Evolutionary conservation across 2,329 filamentous ascomycete species (phyloP).

Genomic region (Hypoxylon sp.): DNA sequence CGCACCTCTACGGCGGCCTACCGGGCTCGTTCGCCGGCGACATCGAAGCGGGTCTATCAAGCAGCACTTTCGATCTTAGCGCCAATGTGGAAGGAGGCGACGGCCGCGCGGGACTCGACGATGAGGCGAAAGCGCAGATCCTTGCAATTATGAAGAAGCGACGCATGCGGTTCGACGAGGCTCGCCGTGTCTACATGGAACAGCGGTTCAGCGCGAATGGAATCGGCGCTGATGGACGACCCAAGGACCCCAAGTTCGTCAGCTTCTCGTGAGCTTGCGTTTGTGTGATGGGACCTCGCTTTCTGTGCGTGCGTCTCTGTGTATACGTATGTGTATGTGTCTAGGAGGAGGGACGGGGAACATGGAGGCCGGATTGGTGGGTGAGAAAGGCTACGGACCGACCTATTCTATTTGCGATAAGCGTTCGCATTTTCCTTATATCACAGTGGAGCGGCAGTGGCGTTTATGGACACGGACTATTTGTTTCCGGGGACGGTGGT

Average conservation of each 20-base stretch:
- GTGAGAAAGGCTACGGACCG: slow-evolving; percentile 15
- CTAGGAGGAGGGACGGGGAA: slow-evolving; percentile 13
- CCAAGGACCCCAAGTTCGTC: slow-evolving; percentile 94
- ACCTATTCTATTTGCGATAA: slow-evolving; percentile 29
- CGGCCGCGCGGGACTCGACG: slow-evolving; percentile 83
- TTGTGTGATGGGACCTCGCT: slow-evolving; percentile 2
- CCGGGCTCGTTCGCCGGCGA: slow-evolving; percentile 84
- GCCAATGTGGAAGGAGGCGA: slow-evolving; percentile 87
- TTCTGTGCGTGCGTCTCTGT: slow-evolving; percentile 1
- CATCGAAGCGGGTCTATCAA: slow-evolving; percentile 88
- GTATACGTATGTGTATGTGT: slow-evolving; percentile 23
- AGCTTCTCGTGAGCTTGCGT: slow-evolving; percentile 77
- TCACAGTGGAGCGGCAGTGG: slow-evolving; percentile 26
- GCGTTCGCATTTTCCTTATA: slow-evolving; percentile 32
- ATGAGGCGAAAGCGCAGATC: slow-evolving; percentile 84
- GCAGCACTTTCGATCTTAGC: slow-evolving; percentile 84
- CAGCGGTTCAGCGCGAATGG: slow-evolving; percentile 87
- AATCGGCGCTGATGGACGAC: slow-evolving; percentile 89
- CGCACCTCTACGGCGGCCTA: slow-evolving; percentile 81
- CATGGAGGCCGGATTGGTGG: slow-evolving; percentile 9
- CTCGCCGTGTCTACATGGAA: slow-evolving; percentile 87
- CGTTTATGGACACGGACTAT: slow-evolving; percentile 34
- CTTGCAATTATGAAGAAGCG: slow-evolving; percentile 91
- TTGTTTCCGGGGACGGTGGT: slow-evolving; percentile 4
- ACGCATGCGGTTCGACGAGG: slow-evolving; percentile 90